Evolutionary conservation across 768 basidiomycete genomes (phyloP), one percentile per base, ranked within the genome.

Genomic region (Suillus sp.): DNA sequence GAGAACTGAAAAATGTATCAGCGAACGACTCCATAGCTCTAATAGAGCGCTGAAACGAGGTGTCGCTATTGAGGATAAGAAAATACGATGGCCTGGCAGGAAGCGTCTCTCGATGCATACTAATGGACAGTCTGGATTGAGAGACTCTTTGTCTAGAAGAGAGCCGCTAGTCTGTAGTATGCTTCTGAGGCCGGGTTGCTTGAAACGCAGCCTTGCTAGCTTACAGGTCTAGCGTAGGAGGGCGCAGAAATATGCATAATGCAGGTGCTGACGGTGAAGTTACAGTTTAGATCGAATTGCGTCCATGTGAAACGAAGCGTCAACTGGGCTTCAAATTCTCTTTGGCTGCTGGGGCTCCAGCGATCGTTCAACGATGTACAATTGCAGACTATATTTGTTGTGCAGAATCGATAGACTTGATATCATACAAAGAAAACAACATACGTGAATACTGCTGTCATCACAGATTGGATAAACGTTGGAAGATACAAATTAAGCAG

Each of bases 281-380:
- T 40, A 40, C 16, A 2, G 2, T 40, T 40, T 40, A 18, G 40
- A 40, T 40, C 40, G 18, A 40, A 0, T 40, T 7, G 18, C 38
- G 2, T 22, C n/a, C n/a, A 45, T 6, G 45, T 13, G n/a, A 47
- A 22, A 11, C 45, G 2, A n/a, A 13, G n/a, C 10, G 3, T 45
- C n/a, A n/a, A 11, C n/a, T 45, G 10, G 43, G n/a, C 43, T 13
- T 45, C 43, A 22, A 45, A 45, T 45, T 45, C 43, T 45, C n/a
- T 22, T n/a, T n/a, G 42, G 42, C 9, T 43, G 20, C n/a, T 45
- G 11, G 45, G 3, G 22, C 11, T 47, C 22, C n/a, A 22, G 6
- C 10, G 4, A 18, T 13, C 11, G 78, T 8, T 27, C 7, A 3
- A 27, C 48, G 8, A 2, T 27, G 7, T 22, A 27, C 3, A 30